These are phyloP conservation scores for Amphirosellinia nigrospora DNA, from an alignment of 495 filamentous ascomycete species.

Conservation along the genomic window DNA sequence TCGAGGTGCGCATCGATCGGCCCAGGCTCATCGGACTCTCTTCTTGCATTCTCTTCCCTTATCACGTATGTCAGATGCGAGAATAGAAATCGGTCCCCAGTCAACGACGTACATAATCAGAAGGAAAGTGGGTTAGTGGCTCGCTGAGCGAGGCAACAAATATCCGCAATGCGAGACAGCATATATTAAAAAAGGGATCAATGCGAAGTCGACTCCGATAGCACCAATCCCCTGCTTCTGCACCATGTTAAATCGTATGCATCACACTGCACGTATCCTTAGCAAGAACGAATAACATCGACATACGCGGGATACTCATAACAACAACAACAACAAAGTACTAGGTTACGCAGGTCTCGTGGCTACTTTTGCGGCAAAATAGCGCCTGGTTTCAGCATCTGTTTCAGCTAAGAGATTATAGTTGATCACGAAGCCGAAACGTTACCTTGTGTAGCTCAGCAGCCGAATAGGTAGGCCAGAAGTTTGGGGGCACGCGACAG, in stretches of 20 bases:
- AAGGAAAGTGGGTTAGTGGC: not conserved
- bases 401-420: conserved; percentile 18
- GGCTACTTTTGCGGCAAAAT: conserved; percentile 12
- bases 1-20: conserved; percentile 8
- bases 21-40: not conserved
- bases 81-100: not conserved
- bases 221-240: not conserved
- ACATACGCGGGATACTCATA: not conserved
- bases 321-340: not conserved
- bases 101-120: not conserved
- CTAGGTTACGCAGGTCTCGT: not conserved
- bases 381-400: conserved; percentile 4
- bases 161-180: not conserved
- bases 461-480: not conserved
- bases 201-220: not conserved
- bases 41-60: not conserved
- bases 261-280: not conserved
- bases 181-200: not conserved
- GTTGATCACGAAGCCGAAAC: conserved; percentile 22
- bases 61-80: not conserved
- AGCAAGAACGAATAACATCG: not conserved
- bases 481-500: conserved; percentile 15
- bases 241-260: not conserved
- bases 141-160: not conserved
- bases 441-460: conserved; percentile 7